Evolutionary conservation across 2,329 filamentous ascomycete genomes (phyloP), one percentile per base, ranked within the genome.

Genomic region (Aspergillus fumigatiaffinis): DNA sequence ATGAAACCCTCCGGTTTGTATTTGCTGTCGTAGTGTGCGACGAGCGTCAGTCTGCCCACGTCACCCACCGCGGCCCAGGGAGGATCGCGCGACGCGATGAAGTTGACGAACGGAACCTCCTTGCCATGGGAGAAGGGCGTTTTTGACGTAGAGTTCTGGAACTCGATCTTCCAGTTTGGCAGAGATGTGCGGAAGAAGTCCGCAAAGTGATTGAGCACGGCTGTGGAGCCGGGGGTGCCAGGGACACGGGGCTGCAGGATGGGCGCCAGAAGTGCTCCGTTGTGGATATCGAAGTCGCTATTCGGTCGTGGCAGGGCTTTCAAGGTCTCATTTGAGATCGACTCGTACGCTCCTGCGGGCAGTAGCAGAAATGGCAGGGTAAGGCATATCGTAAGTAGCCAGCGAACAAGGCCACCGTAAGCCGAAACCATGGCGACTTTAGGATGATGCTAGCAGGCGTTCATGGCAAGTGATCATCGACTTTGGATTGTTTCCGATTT

Each of bases 21-120:
- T 75, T 96, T 89, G 71, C 87, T 92, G 68, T 99, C 94, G 72
- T 96, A 97, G 72, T 99, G 94, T 44, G 94, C 94, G 6, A 93
- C 94, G 54, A 99, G 81, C 14, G 91, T 93, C 69, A 97, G 77
- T 51, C 92, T 80, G 46, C 88, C 87, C 2, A 94, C 87, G 64
- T 97, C 87, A 1, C 92, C 93, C 0, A 78, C 73, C 5, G 81
- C 76, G 0, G 87, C 80, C 85, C 91, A 94, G 1, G 94, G 94
- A 52, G 94, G 94, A 73, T 97, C 93, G 54, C 92, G 85, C 38
- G 86, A 88, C 56, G 93, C 87, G 59, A 97, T 89, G 56, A 97
- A 80, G 71, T 97, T 99, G 54, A 84, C 80, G 72, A 99, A 97
- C 0, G 91, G 91, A 0, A 97, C 79, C 6, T 90, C 81, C 54